Percentiles rank a stretch among this genome's conserved stretches.
Evolutionary conservation across 768 basidiomycete genomes (phyloP).

Genomic region (Sporobolomyces phaffii): DNA sequence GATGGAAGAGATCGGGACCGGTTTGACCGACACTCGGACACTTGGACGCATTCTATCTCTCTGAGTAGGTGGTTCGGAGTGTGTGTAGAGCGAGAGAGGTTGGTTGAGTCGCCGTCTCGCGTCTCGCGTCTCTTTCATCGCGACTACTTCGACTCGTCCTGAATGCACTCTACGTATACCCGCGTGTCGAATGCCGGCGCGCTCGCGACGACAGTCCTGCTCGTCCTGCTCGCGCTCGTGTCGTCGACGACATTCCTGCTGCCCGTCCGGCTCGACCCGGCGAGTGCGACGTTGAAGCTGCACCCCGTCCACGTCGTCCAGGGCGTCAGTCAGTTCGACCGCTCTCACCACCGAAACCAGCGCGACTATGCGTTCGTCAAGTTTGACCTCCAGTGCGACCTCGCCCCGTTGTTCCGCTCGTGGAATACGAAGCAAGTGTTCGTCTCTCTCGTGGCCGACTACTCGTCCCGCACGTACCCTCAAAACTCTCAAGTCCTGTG

Average conservation of each 20-base stretch:
- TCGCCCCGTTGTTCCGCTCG: conserved; percentile 74
- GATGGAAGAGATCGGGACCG: conserved; percentile 18
- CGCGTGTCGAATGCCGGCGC: conserved; percentile 71
- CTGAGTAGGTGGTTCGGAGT: background rate
- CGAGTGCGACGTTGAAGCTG: conserved; percentile 50
- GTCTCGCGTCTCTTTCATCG: background rate
- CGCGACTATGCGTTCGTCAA: conserved; percentile 73
- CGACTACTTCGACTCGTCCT: background rate
- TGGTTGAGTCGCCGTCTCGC: background rate
- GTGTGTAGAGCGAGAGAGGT: background rate
- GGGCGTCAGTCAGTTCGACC: conserved; percentile 24
- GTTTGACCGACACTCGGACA: background rate
- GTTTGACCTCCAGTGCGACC: conserved; percentile 76
- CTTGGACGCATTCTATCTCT: conserved; percentile 9
- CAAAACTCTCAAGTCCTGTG: conserved; percentile 74
- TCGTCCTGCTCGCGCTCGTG: conserved; percentile 36
- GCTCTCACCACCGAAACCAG: conserved; percentile 49
- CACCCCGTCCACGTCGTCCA: conserved; percentile 61
- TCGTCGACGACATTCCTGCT: conserved; percentile 37
- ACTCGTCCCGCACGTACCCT: conserved; percentile 59
- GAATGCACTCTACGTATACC: conserved; percentile 44
- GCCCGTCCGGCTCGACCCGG: conserved; percentile 49
- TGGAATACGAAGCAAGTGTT: conserved; percentile 98
- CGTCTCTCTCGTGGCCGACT: conserved; percentile 78
- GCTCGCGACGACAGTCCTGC: conserved; percentile 63